Percentiles rank a stretch among this genome's conserved stretches.
phyloP scores from a whole-genome alignment of 192 early-diverging fungal species.

The Chytriomyces sp. region DNA sequence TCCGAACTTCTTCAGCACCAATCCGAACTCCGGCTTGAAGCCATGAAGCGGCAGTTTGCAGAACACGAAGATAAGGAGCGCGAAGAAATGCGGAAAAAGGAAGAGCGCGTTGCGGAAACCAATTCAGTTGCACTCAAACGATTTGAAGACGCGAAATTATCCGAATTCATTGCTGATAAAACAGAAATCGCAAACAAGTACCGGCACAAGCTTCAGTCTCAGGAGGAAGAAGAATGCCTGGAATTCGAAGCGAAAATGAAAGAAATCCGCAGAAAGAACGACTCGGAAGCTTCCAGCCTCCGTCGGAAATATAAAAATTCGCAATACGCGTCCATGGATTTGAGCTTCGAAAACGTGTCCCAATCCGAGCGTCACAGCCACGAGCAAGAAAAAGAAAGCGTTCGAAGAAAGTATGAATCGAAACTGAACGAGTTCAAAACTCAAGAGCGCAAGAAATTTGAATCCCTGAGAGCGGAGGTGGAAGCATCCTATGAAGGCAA shows the following conservation, averaged over 20 bases:
- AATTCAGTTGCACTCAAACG: neutral
- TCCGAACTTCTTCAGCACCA: no score
- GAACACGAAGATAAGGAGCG: neutral
- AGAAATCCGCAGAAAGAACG: conserved; percentile 9
- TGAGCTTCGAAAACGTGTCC: conserved; percentile 7
- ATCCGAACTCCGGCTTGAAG: neutral
- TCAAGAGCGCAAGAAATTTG: conserved; percentile 11
- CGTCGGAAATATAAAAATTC: conserved; percentile 11
- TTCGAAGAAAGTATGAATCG: conserved; percentile 6
- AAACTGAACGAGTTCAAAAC: conserved; percentile 9
- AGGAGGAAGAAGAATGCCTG: conserved; percentile 5
- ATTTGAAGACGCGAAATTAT: neutral
- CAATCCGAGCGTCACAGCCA: conserved; percentile 21
- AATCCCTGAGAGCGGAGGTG: conserved; percentile 5
- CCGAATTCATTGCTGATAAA: neutral
- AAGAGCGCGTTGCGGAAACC: neutral
- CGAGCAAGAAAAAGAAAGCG: conserved; percentile 18
- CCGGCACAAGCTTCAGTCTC: neutral
- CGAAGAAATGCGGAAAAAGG: neutral
- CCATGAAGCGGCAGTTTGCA: neutral
- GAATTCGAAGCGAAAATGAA: neutral
- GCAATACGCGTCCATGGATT: conserved; percentile 5
- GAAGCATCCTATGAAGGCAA: conserved; percentile 13
- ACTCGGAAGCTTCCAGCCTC: neutral
- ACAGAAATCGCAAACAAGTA: conserved; percentile 12